Evolutionary conservation across 1,284 basidiomycete genomes (phyloP).

Genomic region (Trichosporon faecale): DNA sequence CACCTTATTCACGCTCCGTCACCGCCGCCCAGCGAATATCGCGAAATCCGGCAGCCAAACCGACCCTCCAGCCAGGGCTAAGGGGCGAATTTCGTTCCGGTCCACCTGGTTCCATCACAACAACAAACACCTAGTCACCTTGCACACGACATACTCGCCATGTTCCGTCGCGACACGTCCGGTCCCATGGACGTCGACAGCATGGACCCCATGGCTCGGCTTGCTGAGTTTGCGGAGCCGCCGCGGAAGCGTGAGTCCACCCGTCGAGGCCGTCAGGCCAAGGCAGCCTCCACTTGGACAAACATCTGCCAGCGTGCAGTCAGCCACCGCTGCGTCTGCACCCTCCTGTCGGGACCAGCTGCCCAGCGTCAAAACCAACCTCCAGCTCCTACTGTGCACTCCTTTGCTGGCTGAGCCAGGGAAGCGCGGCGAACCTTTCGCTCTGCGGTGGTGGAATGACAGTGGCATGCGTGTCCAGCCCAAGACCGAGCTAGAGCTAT

Average conservation of each 20-base stretch:
- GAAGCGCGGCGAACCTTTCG: too few relatives aligned
- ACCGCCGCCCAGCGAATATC: background rate
- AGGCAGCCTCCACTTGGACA: background rate
- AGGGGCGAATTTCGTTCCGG: conserved; percentile 7
- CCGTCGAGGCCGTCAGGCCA: background rate
- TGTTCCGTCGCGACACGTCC: conserved; percentile 33
- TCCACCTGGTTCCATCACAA: background rate
- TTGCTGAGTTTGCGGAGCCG: conserved; percentile 39
- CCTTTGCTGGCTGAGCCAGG: too few relatives aligned
- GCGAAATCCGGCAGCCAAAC: background rate
- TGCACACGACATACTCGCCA: background rate
- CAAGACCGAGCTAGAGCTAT: conserved; percentile 2
- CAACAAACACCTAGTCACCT: background rate
- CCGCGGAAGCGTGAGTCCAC: conserved; percentile 43
- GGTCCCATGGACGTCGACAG: conserved; percentile 48
- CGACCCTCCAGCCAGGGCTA: background rate
- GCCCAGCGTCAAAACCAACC: too few relatives aligned
- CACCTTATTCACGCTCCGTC: background rate
- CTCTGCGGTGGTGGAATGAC: background rate
- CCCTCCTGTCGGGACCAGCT: background rate
- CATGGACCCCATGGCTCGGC: conserved; percentile 27
- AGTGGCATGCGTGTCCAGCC: background rate
- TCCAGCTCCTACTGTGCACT: too few relatives aligned
- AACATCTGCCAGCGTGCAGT: background rate
- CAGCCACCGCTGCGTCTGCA: background rate